Evolutionary conservation across 1,139 yeast species (phyloP).

Genomic region (Debaryomyces sp.): DNA sequence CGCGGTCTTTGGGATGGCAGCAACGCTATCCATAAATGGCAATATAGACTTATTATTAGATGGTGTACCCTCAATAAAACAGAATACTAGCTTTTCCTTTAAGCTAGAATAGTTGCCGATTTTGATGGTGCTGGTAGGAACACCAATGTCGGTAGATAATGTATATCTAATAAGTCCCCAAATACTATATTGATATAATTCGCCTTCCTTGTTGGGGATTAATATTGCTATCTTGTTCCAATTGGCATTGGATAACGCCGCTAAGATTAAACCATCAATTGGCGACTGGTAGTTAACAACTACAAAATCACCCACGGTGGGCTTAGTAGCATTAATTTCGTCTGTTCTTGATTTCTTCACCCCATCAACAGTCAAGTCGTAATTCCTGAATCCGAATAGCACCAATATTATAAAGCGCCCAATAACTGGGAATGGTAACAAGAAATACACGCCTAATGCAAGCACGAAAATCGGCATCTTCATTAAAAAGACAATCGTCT

Average conservation of each 20-base stretch:
- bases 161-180: conserved; percentile 39
- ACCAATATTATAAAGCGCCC: conserved; percentile 17
- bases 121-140: conserved; percentile 15
- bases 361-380: conserved; percentile 55
- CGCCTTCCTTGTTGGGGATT: conserved; percentile 46
- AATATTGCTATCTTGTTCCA: conserved; percentile 40
- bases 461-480: conserved; percentile 33
- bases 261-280: conserved; percentile 49
- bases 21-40: conserved; percentile 38
- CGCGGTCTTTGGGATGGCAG: conserved; percentile 6
- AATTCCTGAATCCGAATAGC: conserved; percentile 29
- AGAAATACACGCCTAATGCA: conserved; percentile 16
- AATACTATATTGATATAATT: conserved; percentile 34
- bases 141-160: conserved; percentile 23
- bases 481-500: conserved; percentile 21
- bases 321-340: conserved; percentile 37
- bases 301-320: conserved; percentile 45
- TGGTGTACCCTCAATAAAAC: conserved; percentile 70
- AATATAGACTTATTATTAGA: conserved; percentile 64
- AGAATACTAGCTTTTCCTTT: conserved; percentile 40
- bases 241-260: conserved; percentile 27
- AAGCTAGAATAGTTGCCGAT: conserved; percentile 23
- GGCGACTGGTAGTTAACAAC: conserved; percentile 60
- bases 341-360: conserved; percentile 45
- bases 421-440: conserved; percentile 20